phyloP scores from a whole-genome alignment of 345 rosid genomes.

The Bretschneidera sinensis region DNA sequence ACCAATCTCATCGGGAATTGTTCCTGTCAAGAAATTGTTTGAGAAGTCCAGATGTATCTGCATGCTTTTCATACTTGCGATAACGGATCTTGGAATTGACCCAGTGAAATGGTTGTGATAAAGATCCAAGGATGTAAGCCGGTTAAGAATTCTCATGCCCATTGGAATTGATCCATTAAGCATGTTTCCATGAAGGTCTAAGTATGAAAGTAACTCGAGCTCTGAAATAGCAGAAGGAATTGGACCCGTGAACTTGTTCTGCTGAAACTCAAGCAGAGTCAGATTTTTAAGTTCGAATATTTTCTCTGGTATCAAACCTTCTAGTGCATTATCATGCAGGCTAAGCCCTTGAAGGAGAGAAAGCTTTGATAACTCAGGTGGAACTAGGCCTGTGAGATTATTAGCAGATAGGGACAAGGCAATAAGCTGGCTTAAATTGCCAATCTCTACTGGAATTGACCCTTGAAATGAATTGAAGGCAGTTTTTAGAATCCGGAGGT shows the following conservation, averaged over 20 bases:
- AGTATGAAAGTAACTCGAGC: conserved; percentile 49
- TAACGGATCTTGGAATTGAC: conserved; percentile 37
- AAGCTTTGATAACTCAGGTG: conserved; percentile 55
- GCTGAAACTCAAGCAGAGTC: conserved; percentile 42
- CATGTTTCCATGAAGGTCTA: conserved; percentile 56
- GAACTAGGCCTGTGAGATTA: conserved; percentile 52
- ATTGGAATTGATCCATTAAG: conserved; percentile 68
- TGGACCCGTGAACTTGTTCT: conserved; percentile 55
- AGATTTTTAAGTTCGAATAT: conserved; percentile 52
- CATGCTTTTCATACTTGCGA: conserved; percentile 40
- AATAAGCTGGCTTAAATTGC: conserved; percentile 47
- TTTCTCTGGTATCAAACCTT: conserved; percentile 54
- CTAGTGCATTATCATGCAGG: conserved; percentile 41
- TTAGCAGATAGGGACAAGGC: conserved; percentile 44
- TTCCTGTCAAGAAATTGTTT: conserved; percentile 53
- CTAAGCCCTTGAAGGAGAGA: conserved; percentile 65
- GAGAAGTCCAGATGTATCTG: conserved; percentile 70
- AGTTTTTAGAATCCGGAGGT: conserved; percentile 33
- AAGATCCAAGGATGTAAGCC: conserved; percentile 55
- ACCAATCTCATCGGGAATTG: conserved; percentile 70
- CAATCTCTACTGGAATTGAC: conserved; percentile 58
- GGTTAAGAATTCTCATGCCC: conserved; percentile 39
- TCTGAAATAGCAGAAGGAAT: conserved; percentile 49
- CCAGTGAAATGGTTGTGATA: conserved; percentile 68
- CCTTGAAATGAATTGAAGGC: conserved; percentile 55